Evolutionary conservation across 441 rosid species (phyloP).

Genomic region (Francoa sonchifolia): DNA sequence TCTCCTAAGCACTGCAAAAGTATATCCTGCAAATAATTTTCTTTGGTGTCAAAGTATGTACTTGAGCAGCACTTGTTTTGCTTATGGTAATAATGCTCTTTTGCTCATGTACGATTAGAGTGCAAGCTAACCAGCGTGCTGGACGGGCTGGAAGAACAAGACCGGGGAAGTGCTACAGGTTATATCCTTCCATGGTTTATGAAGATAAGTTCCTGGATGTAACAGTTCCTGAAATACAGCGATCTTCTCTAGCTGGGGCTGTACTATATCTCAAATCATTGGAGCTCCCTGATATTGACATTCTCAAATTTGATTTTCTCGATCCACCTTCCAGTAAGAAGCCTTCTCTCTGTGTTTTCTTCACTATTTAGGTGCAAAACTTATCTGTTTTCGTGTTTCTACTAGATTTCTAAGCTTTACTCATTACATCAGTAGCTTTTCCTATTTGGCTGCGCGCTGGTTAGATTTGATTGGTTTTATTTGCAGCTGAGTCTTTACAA

Average conservation of each 20-base stretch:
- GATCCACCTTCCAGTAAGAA: constrained; percentile 81
- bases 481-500: constrained; percentile 74
- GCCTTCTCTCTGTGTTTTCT: constrained; percentile 1
- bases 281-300: constrained; percentile 85
- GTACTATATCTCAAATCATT: constrained; percentile 89
- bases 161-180: constrained; percentile 89
- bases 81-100: neutral
- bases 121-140: constrained; percentile 95
- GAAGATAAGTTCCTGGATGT: constrained; percentile 77
- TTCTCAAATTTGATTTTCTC: constrained; percentile 92
- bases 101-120: constrained; percentile 37
- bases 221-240: constrained; percentile 90
- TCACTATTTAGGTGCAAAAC: too few species aligned
- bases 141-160: constrained; percentile 99
- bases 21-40: constrained; percentile 1
- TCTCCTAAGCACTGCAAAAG: neutral
- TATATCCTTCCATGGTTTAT: constrained; percentile 65
- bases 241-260: constrained; percentile 91
- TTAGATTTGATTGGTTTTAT: constrained; percentile 18
- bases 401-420: too few species aligned
- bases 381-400: neutral
- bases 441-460: constrained; percentile 9
- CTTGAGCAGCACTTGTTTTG: constrained; percentile 4
- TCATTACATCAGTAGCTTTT: too few species aligned
- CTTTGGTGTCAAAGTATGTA: neutral